phyloP scores from a whole-genome alignment of 1,284 basidiomycete species.

The Microbotryum scabiosae region DNA sequence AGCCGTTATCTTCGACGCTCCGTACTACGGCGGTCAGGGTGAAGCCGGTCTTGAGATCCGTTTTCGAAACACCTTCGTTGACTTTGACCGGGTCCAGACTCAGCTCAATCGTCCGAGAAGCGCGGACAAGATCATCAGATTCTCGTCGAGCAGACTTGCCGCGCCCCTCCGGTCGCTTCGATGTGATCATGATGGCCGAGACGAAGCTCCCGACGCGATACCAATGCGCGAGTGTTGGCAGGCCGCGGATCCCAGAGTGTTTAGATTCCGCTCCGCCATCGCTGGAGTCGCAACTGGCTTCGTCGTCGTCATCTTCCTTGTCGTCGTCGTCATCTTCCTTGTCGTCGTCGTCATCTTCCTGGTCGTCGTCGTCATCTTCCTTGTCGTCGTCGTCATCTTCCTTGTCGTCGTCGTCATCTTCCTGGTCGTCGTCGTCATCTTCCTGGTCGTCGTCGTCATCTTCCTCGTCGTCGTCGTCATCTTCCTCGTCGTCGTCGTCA shows the following conservation, averaged over 20 bases:
- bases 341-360: slow-evolving; percentile 33
- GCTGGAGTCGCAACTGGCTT: neutral
- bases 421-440: slow-evolving; percentile 7
- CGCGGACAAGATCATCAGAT: slow-evolving; percentile 57
- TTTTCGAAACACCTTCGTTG: slow-evolving; percentile 69
- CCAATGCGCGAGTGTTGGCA: slow-evolving; percentile 39
- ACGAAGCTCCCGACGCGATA: slow-evolving; percentile 79
- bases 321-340: slow-evolving; percentile 45
- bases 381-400: slow-evolving; percentile 28
- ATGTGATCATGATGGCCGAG: slow-evolving; percentile 60
- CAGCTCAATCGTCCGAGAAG: slow-evolving; percentile 74
- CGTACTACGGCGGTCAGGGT: slow-evolving; percentile 67
- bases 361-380: slow-evolving; percentile 45
- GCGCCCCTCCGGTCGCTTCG: slow-evolving; percentile 23
- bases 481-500: slow-evolving; percentile 45
- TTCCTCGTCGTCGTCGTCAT: slow-evolving; percentile 9
- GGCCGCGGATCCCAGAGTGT: slow-evolving; percentile 7
- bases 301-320: slow-evolving; percentile 36
- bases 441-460: slow-evolving; percentile 45
- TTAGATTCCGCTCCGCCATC: too few species aligned
- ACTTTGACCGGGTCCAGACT: slow-evolving; percentile 76
- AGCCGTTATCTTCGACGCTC: slow-evolving; percentile 80
- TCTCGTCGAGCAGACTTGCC: slow-evolving; percentile 17
- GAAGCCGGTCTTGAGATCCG: slow-evolving; percentile 68
- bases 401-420: slow-evolving; percentile 45